Base-by-base conservation (phyloP, 345 rosid genomes). In the Reutealis trisperma region DNA sequence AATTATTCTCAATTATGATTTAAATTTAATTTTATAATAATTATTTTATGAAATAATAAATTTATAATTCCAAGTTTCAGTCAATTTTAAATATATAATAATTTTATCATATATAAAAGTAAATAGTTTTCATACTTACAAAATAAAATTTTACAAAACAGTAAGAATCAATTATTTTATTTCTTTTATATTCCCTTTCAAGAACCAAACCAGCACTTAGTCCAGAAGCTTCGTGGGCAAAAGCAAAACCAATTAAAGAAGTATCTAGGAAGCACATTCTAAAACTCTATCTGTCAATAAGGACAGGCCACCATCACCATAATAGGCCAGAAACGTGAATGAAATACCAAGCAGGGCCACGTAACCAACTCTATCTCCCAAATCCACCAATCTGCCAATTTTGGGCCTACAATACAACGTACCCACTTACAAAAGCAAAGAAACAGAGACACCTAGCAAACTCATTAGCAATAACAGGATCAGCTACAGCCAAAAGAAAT, bases 221-320 rank as follows among this genome's bases (percentile, higher is more conserved):
- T 58, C 13, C 12, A 2, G 8, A 15, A 42, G 21, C 6, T 66
- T 11, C 25, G 60, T 14, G 67, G 45, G 30, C 44, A 12, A 59
- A 51, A 22, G 0, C 8, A 22, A 59, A n/a, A n/a, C 10, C 8
- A 58, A 58, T 8, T 25, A 9, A 58, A 57, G 7, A 6, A 57
- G 25, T 18, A n/a, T 19, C 27, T 8, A 58, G 5, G 6, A 37
- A 37, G 6, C 41, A 3, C 27, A n/a, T 0, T 13, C 18, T 51
- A 47, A 47, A 0, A 8, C 27, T 4, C 25, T 6, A 6, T 57
- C 13, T 9, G 30, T 15, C 8, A 13, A 4, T 1, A 32, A 52
- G 24, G 74, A 54, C 62, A 30, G 12, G 62, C 27, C 15, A 70
- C 13, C 30, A 71, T 55, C 74, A 71, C 63, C 74, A 55, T 18